Percentiles rank a stretch among this genome's conserved stretches.
phyloP scores from a whole-genome alignment of 2,329 filamentous ascomycete genomes.

The Emmonsiellopsis sp. region DNA sequence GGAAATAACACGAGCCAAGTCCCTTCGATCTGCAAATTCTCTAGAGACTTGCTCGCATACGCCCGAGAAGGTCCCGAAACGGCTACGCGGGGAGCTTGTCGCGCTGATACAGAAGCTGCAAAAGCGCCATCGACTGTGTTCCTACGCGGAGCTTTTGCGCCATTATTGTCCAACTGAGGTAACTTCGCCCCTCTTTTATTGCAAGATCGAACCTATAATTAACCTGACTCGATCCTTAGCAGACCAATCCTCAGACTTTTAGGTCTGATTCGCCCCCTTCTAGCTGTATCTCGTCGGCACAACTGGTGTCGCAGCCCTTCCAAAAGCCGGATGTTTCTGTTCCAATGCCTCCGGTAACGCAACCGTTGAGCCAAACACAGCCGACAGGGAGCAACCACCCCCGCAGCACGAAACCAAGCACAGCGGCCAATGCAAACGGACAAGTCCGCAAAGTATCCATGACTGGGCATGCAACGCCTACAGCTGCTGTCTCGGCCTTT shows the following conservation, averaged over 20 bases:
- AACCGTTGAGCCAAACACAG: constrained; percentile 5
- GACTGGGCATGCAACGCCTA: constrained; percentile 58
- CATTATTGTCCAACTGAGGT: constrained; percentile 64
- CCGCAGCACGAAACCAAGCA: constrained; percentile 5
- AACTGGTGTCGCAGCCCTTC: neutral
- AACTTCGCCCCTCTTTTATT: constrained; percentile 5
- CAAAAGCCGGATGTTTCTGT: neutral
- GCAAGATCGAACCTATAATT: neutral
- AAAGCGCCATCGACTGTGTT: constrained; percentile 60
- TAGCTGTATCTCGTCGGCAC: neutral
- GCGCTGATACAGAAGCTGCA: constrained; percentile 60
- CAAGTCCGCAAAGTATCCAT: constrained; percentile 32
- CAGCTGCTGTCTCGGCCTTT: constrained; percentile 68
- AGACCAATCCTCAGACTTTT: neutral
- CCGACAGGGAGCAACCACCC: neutral
- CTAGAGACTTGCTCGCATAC: neutral
- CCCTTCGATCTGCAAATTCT: neutral
- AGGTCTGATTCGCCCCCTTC: constrained; percentile 13
- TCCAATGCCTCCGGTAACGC: no score
- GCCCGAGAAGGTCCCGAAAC: constrained; percentile 26
- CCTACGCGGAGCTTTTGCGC: constrained; percentile 67
- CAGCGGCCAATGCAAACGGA: constrained; percentile 12
- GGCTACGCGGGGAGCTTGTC: constrained; percentile 53
- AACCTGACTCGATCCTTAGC: neutral
- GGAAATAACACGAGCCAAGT: constrained; percentile 49